These are phyloP conservation scores for Diplosphaera chodatii DNA, from an alignment of 139 green algal genomes.

Conservation along the genomic window DNA sequence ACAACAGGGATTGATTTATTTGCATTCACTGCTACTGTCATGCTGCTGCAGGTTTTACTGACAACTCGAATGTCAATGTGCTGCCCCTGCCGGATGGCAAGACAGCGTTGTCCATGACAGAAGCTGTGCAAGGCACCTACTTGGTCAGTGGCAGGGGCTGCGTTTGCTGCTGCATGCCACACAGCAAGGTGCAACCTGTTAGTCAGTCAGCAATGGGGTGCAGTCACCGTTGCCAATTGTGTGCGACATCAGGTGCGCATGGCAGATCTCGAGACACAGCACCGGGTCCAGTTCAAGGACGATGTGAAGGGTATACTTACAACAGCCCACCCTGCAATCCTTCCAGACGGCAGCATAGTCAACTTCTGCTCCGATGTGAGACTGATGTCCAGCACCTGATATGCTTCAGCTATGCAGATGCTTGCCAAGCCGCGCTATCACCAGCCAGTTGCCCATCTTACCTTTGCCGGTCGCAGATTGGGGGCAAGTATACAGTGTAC, in stretches of 20 bases:
- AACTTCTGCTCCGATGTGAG: slow-evolving; percentile 55
- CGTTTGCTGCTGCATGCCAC: too few species aligned
- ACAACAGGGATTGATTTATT: too few species aligned
- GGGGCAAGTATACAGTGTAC: slow-evolving; percentile 24
- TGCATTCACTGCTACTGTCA: too few species aligned
- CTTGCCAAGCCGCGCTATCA: too few species aligned
- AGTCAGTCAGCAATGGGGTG: too few species aligned
- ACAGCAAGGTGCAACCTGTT: too few species aligned
- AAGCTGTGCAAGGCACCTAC: slow-evolving; percentile 50
- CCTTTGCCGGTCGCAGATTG: slow-evolving; percentile 15
- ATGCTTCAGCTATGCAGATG: too few species aligned
- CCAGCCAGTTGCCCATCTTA: too few species aligned
- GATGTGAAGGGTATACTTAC: slow-evolving; percentile 46
- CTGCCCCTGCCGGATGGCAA: slow-evolving; percentile 31
- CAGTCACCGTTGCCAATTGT: too few species aligned
- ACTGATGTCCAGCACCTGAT: slow-evolving; percentile 12
- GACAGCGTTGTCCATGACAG: slow-evolving; percentile 47
- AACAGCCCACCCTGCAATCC: slow-evolving; percentile 56
- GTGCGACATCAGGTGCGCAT: neutral
- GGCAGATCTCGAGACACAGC: slow-evolving; percentile 38
- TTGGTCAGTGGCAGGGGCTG: slow-evolving; percentile 29
- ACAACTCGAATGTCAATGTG: slow-evolving; percentile 72
- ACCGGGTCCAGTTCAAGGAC: slow-evolving; percentile 29
- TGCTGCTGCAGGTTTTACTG: slow-evolving; percentile 55
- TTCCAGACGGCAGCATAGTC: slow-evolving; percentile 44